phyloP scores from a whole-genome alignment of 108 stramenopile species.

The Conticribra guillardii region DNA sequence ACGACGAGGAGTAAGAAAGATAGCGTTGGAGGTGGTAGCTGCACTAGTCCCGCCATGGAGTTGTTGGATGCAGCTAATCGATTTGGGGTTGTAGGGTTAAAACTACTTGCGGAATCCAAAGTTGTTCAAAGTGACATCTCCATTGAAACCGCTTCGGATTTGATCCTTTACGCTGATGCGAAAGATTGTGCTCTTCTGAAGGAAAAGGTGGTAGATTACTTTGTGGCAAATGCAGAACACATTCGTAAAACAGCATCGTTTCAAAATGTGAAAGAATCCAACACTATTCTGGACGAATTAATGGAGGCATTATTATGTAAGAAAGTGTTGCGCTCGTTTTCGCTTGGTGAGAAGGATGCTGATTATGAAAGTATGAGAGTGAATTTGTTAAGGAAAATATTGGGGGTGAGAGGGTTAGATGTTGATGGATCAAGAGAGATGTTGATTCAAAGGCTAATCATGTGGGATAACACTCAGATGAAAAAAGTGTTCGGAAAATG shows the following conservation, averaged over 20 bases:
- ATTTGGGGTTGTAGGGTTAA: slow-evolving; percentile 36
- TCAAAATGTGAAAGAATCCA: slow-evolving; percentile 28
- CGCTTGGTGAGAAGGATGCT: slow-evolving; percentile 24
- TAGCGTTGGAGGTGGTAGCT: not conserved
- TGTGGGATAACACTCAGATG: not conserved
- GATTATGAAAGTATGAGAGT: slow-evolving; percentile 40
- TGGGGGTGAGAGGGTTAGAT: slow-evolving; percentile 33
- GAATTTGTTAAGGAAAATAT: slow-evolving; percentile 30
- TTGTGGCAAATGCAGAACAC: slow-evolving; percentile 18
- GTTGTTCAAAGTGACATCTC: slow-evolving; percentile 22
- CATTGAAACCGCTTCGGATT: slow-evolving; percentile 17
- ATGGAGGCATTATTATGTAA: slow-evolving; percentile 37
- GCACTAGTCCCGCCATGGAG: slow-evolving; percentile 23
- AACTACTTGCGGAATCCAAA: slow-evolving; percentile 36
- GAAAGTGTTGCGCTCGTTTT: slow-evolving; percentile 1
- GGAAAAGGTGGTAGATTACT: slow-evolving; percentile 35
- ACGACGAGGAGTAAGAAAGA: not conserved
- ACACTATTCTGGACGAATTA: slow-evolving; percentile 22
- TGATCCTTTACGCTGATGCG: slow-evolving; percentile 37
- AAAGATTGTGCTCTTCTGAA: slow-evolving; percentile 37
- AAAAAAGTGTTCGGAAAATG: too few relatives aligned
- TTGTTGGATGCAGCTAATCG: slow-evolving; percentile 38
- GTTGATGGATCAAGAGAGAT: slow-evolving; percentile 50
- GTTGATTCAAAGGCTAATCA: slow-evolving; percentile 5
- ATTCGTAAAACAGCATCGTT: slow-evolving; percentile 10